These are phyloP conservation scores for Capronia americana DNA, from an alignment of 2,329 filamentous ascomycete species.

Conservation along the genomic window DNA sequence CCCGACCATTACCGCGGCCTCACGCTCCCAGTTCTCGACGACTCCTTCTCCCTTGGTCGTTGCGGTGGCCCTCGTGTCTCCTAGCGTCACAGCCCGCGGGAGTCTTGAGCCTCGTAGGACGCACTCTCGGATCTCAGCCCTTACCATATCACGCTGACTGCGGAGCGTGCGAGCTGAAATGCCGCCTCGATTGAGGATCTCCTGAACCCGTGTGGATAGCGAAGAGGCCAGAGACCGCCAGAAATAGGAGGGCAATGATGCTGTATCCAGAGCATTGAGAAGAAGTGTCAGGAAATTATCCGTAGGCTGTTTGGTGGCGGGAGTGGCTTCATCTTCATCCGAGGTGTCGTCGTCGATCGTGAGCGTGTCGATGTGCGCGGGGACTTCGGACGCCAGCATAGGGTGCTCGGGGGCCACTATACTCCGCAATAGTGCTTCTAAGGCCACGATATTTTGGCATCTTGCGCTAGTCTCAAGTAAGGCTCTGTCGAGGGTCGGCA, in stretches of 20 bases:
- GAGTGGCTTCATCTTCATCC: constrained; percentile 20
- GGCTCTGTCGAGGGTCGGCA: constrained; percentile 82
- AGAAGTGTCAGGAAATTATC: constrained; percentile 70
- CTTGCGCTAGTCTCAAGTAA: constrained; percentile 80
- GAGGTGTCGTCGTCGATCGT: constrained; percentile 19
- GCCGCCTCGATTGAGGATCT: constrained; percentile 82
- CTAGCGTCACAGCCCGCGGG: constrained; percentile 58
- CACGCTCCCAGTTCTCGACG: constrained; percentile 78
- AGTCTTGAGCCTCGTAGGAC: constrained; percentile 78
- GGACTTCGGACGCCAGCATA: constrained; percentile 52
- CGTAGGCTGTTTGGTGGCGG: constrained; percentile 29
- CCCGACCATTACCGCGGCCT: constrained; percentile 93
- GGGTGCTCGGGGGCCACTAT: constrained; percentile 74
- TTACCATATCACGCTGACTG: constrained; percentile 75
- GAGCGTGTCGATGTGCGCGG: constrained; percentile 33
- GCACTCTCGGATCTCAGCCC: constrained; percentile 79
- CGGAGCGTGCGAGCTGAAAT: constrained; percentile 81
- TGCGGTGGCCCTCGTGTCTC: constrained; percentile 51
- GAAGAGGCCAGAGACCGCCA: constrained; percentile 87
- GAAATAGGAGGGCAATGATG: constrained; percentile 86
- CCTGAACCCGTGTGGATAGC: constrained; percentile 77
- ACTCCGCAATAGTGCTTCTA: constrained; percentile 76
- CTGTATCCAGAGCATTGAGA: constrained; percentile 80
- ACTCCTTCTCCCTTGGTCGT: constrained; percentile 52
- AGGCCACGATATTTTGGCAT: constrained; percentile 89